Base-by-base conservation (phyloP, 2,329 filamentous ascomycete species). In the Chaetomiaceae sp. region DNA sequence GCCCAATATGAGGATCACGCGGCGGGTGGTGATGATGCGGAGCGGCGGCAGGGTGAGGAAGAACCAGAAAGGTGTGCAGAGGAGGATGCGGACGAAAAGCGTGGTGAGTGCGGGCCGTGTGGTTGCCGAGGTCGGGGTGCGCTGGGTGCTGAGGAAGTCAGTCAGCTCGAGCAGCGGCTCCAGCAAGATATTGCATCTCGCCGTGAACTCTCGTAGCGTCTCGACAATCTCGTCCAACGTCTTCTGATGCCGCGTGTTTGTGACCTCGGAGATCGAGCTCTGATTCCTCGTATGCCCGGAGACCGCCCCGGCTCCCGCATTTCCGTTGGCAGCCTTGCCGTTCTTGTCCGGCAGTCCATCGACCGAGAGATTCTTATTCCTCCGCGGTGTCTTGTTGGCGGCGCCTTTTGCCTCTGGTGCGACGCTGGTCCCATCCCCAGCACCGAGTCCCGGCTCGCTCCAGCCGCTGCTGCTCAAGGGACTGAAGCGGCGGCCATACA, bases 151-250 rank as follows among this genome's bases (percentile, higher is more conserved):
- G 20, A 98, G 74, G 60, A 96, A 96, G 64, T 97, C 90, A 6
- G 90, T 96, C 63, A 97, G 74, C 54, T 86, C 82, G 36, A 95
- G 73, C 45, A 97, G 76, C 3, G 93, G 93, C 58, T 96, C 90
- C 42, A 97, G 75, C 15, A 98, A 72, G 42, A 95, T 84, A 64
- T 96, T 95, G 67, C 93, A 96, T 39, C 93, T 79, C 5, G 84
- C 86, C 0, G 91, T 97, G 57, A 98, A 88, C 55, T 89, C 82
- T 63, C 89, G 88, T 36, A 98, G 70, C 0, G 88, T 95, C 58
- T 97, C 90, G 47, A 98, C 86, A 50, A 98, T 98, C 68, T 98
- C 93, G 63, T 98, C 93, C 42, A 98, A 68, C 41, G 89, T 96
- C 71, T 96, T 96, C 60, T 95, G 88, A 58, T 93, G 87, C 49